phyloP scores from a whole-genome alignment of 139 green algal genomes.

The Pleodorina starrii region DNA sequence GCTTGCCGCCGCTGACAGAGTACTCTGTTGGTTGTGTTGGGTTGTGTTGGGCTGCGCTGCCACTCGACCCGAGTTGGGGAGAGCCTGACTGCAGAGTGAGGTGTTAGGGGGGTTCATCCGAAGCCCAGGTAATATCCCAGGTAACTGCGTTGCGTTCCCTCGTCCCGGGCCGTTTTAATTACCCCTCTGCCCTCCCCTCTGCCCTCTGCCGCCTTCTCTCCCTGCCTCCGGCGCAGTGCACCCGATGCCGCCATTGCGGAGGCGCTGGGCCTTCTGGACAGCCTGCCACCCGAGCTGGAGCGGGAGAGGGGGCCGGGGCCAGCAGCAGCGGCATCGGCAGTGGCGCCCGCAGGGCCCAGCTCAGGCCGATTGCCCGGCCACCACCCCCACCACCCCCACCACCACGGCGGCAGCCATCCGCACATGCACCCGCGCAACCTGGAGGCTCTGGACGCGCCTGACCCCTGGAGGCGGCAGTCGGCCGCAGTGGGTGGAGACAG shows the following conservation, averaged over 20 bases:
- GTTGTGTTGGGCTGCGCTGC: too few species aligned
- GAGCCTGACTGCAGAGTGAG: too few species aligned
- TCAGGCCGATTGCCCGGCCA: neutral
- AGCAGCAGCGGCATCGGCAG: neutral
- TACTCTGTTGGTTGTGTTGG: too few species aligned
- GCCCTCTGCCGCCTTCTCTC: too few species aligned
- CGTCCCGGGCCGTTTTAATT: too few species aligned
- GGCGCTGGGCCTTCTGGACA: constrained; percentile 26
- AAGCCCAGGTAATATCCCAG: too few species aligned
- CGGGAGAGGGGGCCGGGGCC: neutral
- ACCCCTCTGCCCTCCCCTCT: too few species aligned
- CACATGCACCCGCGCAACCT: neutral
- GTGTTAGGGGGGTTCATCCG: too few species aligned
- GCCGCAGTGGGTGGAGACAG: neutral
- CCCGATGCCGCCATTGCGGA: neutral
- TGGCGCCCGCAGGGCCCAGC: neutral
- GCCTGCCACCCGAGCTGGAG: neutral
- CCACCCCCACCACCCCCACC: neutral
- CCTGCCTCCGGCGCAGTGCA: neutral
- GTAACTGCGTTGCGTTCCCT: too few species aligned
- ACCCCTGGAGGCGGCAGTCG: neutral
- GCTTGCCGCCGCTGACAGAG: too few species aligned
- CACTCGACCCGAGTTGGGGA: too few species aligned
- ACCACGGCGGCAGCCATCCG: neutral
- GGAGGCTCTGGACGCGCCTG: neutral